phyloP scores from a whole-genome alignment of 306 rosid genomes.

The Carpinus fangiana region DNA sequence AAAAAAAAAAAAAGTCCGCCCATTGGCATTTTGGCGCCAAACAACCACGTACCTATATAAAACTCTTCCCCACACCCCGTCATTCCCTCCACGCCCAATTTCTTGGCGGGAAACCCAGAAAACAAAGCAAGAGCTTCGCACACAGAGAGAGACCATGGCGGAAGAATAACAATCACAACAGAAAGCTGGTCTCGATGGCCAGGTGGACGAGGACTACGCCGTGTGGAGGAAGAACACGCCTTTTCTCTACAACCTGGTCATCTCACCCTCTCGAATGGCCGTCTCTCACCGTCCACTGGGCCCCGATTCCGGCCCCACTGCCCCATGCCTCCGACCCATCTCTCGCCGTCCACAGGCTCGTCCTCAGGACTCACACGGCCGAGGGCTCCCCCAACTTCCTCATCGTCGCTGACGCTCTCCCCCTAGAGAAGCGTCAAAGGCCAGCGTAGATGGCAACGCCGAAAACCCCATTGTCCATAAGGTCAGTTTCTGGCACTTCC shows the following conservation, averaged over 20 bases:
- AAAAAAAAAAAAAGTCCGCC: no score
- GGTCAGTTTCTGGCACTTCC: slow-evolving; percentile 35
- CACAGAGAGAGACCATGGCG: slow-evolving; percentile 37
- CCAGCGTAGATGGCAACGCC: slow-evolving; percentile 28
- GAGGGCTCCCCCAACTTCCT: slow-evolving; percentile 65
- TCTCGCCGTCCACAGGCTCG: slow-evolving; percentile 59
- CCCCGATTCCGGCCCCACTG: slow-evolving; percentile 36
- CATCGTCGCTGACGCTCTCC: slow-evolving; percentile 61
- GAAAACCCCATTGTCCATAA: slow-evolving; percentile 45
- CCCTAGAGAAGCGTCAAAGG: slow-evolving; percentile 39
- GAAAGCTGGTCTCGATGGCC: slow-evolving; percentile 15
- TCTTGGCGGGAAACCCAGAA: slow-evolving; percentile 39
- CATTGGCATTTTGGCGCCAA: no score
- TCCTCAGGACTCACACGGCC: slow-evolving; percentile 82
- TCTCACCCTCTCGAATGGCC: slow-evolving; percentile 93
- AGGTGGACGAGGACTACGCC: slow-evolving; percentile 70
- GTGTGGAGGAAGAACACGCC: slow-evolving; percentile 90
- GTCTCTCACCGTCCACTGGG: slow-evolving; percentile 86
- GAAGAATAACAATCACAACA: slow-evolving; percentile 25
- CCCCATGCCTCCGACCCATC: slow-evolving; percentile 50
- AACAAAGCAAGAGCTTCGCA: background rate
- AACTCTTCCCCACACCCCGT: no score
- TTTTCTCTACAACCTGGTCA: slow-evolving; percentile 63
- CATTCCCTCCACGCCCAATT: background rate
- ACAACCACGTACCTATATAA: no score